Base-by-base conservation (phyloP, 2,329 filamentous ascomycete species). In the Fusarium sp. region DNA sequence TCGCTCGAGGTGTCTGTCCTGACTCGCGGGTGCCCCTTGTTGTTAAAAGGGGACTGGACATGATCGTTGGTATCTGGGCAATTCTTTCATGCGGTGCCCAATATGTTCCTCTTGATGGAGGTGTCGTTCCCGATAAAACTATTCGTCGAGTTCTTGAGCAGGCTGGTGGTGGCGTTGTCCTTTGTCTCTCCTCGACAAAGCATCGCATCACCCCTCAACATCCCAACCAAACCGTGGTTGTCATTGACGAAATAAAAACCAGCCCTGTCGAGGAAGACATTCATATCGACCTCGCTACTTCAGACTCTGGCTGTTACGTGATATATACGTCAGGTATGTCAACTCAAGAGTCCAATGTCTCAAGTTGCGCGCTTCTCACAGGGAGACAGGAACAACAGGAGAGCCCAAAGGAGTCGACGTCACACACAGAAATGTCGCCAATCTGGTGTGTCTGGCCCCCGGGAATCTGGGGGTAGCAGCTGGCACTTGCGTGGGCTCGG, bases 381-480 rank as follows among this genome's bases (percentile, higher is more conserved):
- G 5, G 13, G 18, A 52, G 40, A 10, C 60, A 83, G 81, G 81
- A 41, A 90, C 87, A 17, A 89, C 88, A 0, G 87, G 87, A 9
- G 83, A 82, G 27, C 87, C 87, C 4, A 90, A 90, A 73, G 88
- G 88, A 2, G 87, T 90, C 12, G 86, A 90, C 75, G 83, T 89
- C 26, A 84, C 83, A 20, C 88, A 90, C 65, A 77, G 77, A 38
- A 87, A 88, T 69, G 85, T 89, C 20, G 83, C 84, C 18, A 89
- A 89, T 75, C 79, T 88, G 14, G 78, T 89, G 8, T 83, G 85
- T 60, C 76, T 84, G 30, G 81, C 82, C 26, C 87, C 88, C 1
- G 86, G 85, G 9, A 84, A 83, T 61, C 75, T 90, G 18, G 85
- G 83, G 6, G 85, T 90, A 54, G 78, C 72, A 14, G 77, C 81